Evolutionary conservation across 345 rosid species (phyloP).

Genomic region (Eutrema yunnanense): DNA sequence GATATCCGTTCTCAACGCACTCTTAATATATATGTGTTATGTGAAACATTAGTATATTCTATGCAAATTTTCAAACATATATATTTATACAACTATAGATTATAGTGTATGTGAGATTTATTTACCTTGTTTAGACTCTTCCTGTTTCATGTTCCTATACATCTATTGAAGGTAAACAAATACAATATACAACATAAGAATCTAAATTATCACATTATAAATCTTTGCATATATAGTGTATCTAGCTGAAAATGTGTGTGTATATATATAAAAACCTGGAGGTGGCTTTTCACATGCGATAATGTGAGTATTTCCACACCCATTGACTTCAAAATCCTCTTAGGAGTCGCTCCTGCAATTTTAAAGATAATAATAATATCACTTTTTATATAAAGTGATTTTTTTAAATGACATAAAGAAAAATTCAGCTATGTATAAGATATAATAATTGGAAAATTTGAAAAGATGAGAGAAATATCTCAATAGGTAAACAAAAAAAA

Average conservation of each 20-base stretch:
- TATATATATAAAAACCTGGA: slow-evolving; percentile 38
- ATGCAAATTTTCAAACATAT: too few species aligned
- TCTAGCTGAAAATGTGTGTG: background rate
- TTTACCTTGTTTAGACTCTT: background rate
- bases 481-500: background rate
- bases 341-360: slow-evolving; percentile 59
- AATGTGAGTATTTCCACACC: slow-evolving; percentile 37
- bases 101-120: background rate
- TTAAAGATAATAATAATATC: background rate
- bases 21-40: background rate
- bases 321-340: slow-evolving; percentile 51
- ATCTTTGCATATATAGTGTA: background rate
- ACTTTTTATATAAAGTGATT: background rate
- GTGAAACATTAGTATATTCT: too few species aligned
- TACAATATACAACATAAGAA: background rate
- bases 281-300: slow-evolving; percentile 42
- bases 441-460: background rate
- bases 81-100: background rate
- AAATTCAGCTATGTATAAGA: background rate
- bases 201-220: background rate
- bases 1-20: background rate
- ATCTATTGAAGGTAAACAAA: background rate
- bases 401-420: background rate
- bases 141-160: slow-evolving; percentile 8
- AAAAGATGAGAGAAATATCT: background rate